These are phyloP conservation scores for Ambrosia trifida DNA, from an alignment of 129 eudicot genomes.

Conservation along the genomic window DNA sequence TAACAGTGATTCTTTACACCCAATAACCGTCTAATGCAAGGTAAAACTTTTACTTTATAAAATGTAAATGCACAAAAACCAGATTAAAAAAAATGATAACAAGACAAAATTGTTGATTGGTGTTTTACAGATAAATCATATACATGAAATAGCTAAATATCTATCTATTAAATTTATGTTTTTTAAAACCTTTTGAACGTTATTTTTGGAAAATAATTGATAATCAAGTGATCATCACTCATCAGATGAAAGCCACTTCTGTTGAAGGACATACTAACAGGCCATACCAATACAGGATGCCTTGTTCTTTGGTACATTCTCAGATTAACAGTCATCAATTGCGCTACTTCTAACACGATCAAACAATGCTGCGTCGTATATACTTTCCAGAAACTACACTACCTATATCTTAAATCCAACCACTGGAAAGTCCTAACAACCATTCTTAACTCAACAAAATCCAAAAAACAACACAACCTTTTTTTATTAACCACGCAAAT, in stretches of 20 bases:
- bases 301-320: not conserved
- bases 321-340: not conserved
- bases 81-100: too few species aligned
- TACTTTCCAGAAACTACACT: not conserved
- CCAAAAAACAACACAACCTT: not conserved
- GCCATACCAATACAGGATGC: not conserved
- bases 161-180: too few species aligned
- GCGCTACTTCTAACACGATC: not conserved
- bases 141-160: too few species aligned
- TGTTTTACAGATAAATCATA: too few species aligned
- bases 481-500: not conserved
- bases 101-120: too few species aligned
- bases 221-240: not conserved
- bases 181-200: not conserved
- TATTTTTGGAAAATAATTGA: not conserved
- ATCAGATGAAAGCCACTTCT: not conserved
- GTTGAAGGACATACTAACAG: not conserved
- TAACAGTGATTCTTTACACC: too few species aligned
- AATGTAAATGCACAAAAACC: too few species aligned
- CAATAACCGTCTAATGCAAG: too few species aligned
- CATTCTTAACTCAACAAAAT: not conserved
- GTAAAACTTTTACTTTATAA: too few species aligned
- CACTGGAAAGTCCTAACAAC: not conserved
- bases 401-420: not conserved
- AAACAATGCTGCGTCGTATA: not conserved